Base-by-base conservation (phyloP, 2,329 filamentous ascomycete species). In the Podosphaera aphanis region DNA sequence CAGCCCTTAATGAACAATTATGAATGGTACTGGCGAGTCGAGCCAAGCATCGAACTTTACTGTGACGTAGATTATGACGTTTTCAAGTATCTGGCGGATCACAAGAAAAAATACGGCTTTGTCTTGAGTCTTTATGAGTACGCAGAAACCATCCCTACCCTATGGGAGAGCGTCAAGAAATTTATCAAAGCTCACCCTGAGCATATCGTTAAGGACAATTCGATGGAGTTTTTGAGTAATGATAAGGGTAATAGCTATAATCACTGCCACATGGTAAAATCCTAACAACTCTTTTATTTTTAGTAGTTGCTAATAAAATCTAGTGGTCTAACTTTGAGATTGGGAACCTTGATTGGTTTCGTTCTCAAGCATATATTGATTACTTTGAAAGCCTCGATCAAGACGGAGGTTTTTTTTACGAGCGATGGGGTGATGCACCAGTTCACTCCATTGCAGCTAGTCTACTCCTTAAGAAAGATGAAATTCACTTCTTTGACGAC, bases 251-350 rank as follows among this genome's bases (percentile, higher is more conserved):
- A 90, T 49, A 85, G 74, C 5, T 98, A 95, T 68, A 98, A 95
- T 67, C 77, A 86, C 61, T 98, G 90, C 67, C 90, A 98, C 62
- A 94, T 98, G 62, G 82, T 88, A 72, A 64, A 80, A 70, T 36
- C 15, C 46, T 16, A 16, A 31, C 7, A 5, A 2, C 3, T 1
- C 18, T 19, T 40, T 8, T n/a, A 19, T 4, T n/a, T 38, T 20
- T 20, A 11, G 1, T 25, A 15, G 8, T 45, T 38, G 42, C 46
- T 48, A 25, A 49, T 10, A 27, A 19, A 8, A 45, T 40, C 23
- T 37, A 88, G 82, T 98, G 90, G 90, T 95, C 88, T 59, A 98
- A 98, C 69, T 98, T 98, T 55, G 90, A 98, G 63, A 79, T 98
- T 54, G 90, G 88, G 52, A 92, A 80, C 64, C 71, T 98, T 35